These are phyloP conservation scores for Pistacia integerrima DNA, from an alignment of 345 rosid genomes.

Conservation along the genomic window DNA sequence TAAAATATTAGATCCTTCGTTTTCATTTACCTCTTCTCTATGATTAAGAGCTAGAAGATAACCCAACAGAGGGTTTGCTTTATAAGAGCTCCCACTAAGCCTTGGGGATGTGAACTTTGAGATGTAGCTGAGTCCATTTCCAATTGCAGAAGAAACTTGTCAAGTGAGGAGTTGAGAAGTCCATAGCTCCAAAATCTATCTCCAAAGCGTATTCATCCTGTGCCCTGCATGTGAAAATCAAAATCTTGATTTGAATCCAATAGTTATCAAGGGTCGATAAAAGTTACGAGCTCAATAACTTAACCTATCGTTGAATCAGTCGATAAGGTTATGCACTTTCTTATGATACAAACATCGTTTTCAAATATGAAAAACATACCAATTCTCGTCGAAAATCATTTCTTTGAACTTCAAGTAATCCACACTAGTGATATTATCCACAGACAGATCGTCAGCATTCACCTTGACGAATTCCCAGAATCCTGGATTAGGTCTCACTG, in stretches of 20 bases:
- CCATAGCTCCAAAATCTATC: conserved; percentile 81
- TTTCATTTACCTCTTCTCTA: conserved; percentile 71
- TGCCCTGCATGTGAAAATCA: conserved; percentile 57
- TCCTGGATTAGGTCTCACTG: conserved; percentile 86
- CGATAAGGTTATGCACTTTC: too few species aligned
- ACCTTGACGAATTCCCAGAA: conserved; percentile 90
- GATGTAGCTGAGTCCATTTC: conserved; percentile 69
- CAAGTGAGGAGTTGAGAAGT: conserved; percentile 63
- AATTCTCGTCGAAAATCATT: conserved; percentile 62
- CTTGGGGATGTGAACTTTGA: conserved; percentile 66
- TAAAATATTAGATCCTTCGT: too few species aligned
- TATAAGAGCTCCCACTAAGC: conserved; percentile 40
- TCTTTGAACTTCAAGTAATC: conserved; percentile 87
- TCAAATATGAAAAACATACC: conserved; percentile 39
- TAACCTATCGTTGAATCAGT: too few species aligned
- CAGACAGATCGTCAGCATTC: conserved; percentile 55
- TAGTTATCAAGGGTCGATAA: too few species aligned
- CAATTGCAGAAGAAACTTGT: conserved; percentile 78
- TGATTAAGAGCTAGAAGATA: conserved; percentile 61
- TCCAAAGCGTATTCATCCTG: conserved; percentile 78
- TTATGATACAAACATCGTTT: too few species aligned
- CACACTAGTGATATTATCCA: conserved; percentile 51
- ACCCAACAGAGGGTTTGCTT: conserved; percentile 51
- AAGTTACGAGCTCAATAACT: too few species aligned
- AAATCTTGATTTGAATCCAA: background rate